Evolutionary conservation across 192 early-diverging fungal genomes (phyloP), one percentile per base, ranked within the genome.

Genomic region (Chytriomyces sp.): DNA sequence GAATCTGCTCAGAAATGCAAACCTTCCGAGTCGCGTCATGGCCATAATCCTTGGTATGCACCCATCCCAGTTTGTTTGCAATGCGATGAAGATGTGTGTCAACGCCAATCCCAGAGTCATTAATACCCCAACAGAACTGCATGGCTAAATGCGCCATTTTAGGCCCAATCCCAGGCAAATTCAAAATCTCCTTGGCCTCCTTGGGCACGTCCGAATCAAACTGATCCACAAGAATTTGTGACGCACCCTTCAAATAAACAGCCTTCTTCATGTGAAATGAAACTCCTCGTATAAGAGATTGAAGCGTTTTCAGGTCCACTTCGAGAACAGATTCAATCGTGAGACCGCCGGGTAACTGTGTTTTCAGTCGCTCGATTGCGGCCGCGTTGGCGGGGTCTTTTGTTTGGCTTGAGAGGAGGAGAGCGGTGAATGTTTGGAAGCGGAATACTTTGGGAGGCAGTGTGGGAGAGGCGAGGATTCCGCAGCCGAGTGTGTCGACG

Each of bases 61-160:
- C 89, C 96, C 96, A 98, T n/a, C 94, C 94, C n/a, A 98, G 83
- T 5, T 94, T 84, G 69, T 97, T 95, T 23, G 89, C 63, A 50
- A 98, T 97, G 61, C 95, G 88, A 84, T 96, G 93, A 10, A 98
- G 95, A 82, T 98, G 97, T 0, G 93, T 93, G 81, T 98, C 96
- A 13, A 98, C 97, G 3, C 96, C 97, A 82, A 98, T 98, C 7
- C 96, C 97, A 26, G 84, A 47, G 64, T 93, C 92, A 47, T 85
- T 92, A 72, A 82, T 87, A n/a, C 94, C 86, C 95, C 95, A 98
- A 8, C 94, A 95, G 6, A 70, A 80, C 45, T 96, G 94, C 81
- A 98, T 87, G 3, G 91, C 84, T 75, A 98, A 72, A 72, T 95
- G 93, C 5, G 93, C 92, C 93, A 98, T 98, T 79, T 98, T 98